These are phyloP conservation scores for Rhizopogon salebrosus DNA, from an alignment of 768 basidiomycete species.

Conservation along the genomic window DNA sequence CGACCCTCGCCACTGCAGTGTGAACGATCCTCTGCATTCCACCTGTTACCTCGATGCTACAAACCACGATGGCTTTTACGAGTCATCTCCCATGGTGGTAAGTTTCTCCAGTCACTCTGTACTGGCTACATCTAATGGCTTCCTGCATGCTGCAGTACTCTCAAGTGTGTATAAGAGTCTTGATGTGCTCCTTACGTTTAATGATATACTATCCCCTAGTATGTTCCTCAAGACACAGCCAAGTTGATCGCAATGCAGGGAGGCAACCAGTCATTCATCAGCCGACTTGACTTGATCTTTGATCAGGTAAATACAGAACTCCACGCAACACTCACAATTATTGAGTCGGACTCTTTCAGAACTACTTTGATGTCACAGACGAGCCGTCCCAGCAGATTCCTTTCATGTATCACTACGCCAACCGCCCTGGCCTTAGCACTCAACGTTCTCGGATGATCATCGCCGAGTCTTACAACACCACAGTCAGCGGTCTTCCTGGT, in stretches of 20 bases:
- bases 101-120: constrained; percentile 13
- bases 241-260: constrained; percentile 58
- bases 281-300: constrained; percentile 53
- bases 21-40: constrained; percentile 51
- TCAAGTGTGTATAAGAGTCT: constrained; percentile 31
- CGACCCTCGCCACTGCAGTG: constrained; percentile 62
- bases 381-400: constrained; percentile 68
- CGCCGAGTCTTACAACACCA: constrained; percentile 50
- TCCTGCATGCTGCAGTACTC: constrained; percentile 38
- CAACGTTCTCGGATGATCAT: constrained; percentile 52
- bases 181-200: background rate
- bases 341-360: constrained; percentile 22
- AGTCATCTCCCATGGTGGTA: constrained; percentile 57
- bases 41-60: constrained; percentile 57
- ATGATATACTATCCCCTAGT: constrained; percentile 30
- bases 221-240: constrained; percentile 61
- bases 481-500: constrained; percentile 52
- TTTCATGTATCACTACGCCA: constrained; percentile 67
- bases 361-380: constrained; percentile 58
- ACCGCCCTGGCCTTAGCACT: constrained; percentile 54
- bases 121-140: background rate
- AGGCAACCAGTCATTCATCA: constrained; percentile 47
- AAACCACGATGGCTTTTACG: constrained; percentile 60
- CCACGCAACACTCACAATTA: background rate
- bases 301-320: constrained; percentile 32